phyloP scores from a whole-genome alignment of 2,329 filamentous ascomycete genomes.

The Trichoderma cornu-damae region DNA sequence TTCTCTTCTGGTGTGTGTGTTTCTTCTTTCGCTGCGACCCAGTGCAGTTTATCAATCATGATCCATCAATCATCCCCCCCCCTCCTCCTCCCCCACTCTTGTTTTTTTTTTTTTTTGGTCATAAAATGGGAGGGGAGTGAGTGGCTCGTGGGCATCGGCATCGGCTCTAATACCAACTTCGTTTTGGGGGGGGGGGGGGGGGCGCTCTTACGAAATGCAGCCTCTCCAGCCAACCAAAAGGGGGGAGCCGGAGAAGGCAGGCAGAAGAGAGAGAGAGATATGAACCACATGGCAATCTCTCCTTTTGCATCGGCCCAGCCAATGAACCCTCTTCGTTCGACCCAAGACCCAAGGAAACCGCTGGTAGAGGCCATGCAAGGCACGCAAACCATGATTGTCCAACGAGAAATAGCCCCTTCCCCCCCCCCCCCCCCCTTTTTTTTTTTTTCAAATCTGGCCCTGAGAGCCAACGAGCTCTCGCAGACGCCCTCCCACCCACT shows the following conservation, averaged over 20 bases:
- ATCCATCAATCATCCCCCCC: background rate
- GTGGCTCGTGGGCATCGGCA: background rate
- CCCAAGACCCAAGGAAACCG: background rate
- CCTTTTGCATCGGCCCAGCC: constrained; percentile 2
- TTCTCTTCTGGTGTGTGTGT: background rate
- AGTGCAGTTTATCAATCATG: background rate
- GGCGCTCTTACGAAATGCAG: background rate
- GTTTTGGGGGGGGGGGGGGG: no score
- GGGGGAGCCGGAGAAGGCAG: background rate
- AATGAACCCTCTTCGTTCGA: background rate
- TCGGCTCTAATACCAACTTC: background rate
- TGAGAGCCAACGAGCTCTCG: constrained; percentile 7
- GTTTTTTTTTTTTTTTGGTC: background rate
- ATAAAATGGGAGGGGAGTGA: background rate
- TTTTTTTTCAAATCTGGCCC: background rate
- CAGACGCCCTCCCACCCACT: constrained; percentile 8
- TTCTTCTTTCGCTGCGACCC: background rate
- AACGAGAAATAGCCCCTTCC: background rate
- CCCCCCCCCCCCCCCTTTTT: no score
- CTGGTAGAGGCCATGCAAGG: constrained; percentile 17
- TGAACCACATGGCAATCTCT: constrained; percentile 17
- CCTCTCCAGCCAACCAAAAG: background rate
- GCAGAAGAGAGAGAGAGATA: no score
- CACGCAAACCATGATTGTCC: constrained; percentile 10
- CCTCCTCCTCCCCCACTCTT: background rate